Percentiles rank a stretch among this genome's conserved stretches.
These are phyloP conservation scores for Entomophthora muscae DNA, from an alignment of 371 early-diverging fungal genomes.

Conservation along the genomic window DNA sequence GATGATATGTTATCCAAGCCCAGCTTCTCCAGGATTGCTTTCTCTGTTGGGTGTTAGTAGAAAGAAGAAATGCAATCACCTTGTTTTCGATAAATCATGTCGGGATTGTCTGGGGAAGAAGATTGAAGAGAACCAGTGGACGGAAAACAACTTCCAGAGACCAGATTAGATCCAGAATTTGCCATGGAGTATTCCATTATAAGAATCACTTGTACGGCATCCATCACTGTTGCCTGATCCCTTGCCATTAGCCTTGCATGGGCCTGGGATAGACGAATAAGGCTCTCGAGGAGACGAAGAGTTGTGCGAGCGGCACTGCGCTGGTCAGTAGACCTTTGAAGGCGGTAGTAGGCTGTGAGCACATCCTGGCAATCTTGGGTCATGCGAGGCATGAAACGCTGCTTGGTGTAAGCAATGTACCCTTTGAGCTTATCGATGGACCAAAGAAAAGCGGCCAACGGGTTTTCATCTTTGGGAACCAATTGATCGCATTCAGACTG, in stretches of 20 bases:
- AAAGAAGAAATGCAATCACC: constrained; percentile 6
- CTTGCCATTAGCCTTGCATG: constrained; percentile 52
- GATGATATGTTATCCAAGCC: constrained; percentile 13
- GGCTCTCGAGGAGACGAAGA: constrained; percentile 62
- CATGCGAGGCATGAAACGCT: constrained; percentile 24
- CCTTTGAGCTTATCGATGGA: constrained; percentile 32
- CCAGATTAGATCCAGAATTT: constrained; percentile 19
- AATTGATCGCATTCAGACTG: constrained; percentile 10
- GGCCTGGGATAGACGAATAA: constrained; percentile 71
- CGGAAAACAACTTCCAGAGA: constrained; percentile 11
- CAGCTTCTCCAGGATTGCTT: constrained; percentile 11
- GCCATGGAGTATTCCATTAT: constrained; percentile 44
- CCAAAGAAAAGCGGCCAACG: constrained; percentile 17
- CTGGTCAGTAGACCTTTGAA: constrained; percentile 38
- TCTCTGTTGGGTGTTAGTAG: constrained; percentile 11
- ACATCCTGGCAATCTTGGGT: constrained; percentile 35
- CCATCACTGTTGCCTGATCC: constrained; percentile 27
- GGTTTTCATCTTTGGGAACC: background rate
- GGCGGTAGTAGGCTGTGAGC: constrained; percentile 41
- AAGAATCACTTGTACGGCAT: constrained; percentile 38
- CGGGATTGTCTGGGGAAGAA: constrained; percentile 33
- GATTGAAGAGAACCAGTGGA: constrained; percentile 29
- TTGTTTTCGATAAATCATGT: constrained; percentile 18
- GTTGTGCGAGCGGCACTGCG: constrained; percentile 51
- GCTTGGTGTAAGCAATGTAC: constrained; percentile 33